Evolutionary conservation across 495 filamentous ascomycete genomes (phyloP).

Genomic region (Xylaria acuta): DNA sequence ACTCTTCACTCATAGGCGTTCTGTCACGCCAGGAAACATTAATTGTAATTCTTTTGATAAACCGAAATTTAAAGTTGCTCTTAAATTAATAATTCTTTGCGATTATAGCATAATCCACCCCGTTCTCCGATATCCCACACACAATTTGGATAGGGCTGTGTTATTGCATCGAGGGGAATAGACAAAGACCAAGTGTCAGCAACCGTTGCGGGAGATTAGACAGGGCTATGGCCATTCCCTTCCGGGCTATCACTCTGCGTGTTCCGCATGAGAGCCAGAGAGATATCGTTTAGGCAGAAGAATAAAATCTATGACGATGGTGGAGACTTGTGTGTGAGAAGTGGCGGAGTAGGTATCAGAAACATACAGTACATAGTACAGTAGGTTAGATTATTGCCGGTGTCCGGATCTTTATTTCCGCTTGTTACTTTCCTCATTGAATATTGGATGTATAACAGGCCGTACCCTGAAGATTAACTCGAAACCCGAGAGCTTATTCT

Average conservation of each 20-base stretch:
- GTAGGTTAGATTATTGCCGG: neutral
- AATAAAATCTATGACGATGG: neutral
- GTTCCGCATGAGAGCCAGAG: neutral
- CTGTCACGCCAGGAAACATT: too few relatives aligned
- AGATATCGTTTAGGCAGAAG: neutral
- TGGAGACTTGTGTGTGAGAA: neutral
- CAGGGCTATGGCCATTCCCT: neutral
- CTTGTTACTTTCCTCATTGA: too few relatives aligned
- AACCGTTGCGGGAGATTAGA: conserved; percentile 6
- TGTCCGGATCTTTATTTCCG: conserved; percentile 5
- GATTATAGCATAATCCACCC: neutral
- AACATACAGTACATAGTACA: too few relatives aligned
- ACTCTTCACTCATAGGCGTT: neutral
- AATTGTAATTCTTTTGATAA: too few relatives aligned
- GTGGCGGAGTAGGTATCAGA: neutral
- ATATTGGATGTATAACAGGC: neutral
- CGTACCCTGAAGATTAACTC: neutral
- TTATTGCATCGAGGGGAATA: neutral
- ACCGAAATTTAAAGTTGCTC: too few relatives aligned
- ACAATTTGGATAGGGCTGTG: neutral
- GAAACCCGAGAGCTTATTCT: neutral
- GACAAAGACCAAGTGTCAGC: neutral
- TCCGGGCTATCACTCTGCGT: neutral
- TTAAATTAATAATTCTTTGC: too few relatives aligned
- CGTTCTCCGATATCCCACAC: neutral